Base-by-base conservation (phyloP, 495 filamentous ascomycete genomes). In the Platismatia glauca region DNA sequence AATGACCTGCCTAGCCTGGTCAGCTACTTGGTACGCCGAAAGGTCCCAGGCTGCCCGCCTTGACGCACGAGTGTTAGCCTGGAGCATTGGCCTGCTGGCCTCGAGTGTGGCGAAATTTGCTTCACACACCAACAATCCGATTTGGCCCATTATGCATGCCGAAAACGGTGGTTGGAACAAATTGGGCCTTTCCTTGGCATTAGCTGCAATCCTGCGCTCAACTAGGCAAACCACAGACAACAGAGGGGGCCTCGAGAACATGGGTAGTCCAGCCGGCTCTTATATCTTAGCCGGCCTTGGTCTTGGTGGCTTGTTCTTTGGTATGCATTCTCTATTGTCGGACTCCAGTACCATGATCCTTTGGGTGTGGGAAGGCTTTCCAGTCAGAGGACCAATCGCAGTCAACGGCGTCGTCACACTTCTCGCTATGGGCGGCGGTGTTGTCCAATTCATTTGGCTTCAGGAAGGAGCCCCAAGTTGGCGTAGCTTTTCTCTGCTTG, bases 311-410 rank as follows among this genome's bases (percentile, higher is more conserved):
- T 71, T 97, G 24, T 78, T 96, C 68, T 99, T 97, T 67, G 90
- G 81, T n/a, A 78, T 97, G 69, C 92, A 97, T 69, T 96, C 91
- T 3, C 81, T 97, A 18, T 80, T 99, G 33, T 95, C 94, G 0
- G 95, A 99, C 71, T 97, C 92, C 0, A 97, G 94, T 75, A 99
- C 95, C 37, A 97, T 97, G 91, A 96, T 97, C 63, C 80, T 90
- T 31, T 99, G 95, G 95, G 90, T 89, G n/a, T 99, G 95, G 95
- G 91, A 96, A 64, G 95, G 95, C 22, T 97, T 89, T 68, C 95
- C 95, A 44, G 83, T 97, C 57, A 83, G 89, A 55, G 95, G 95
- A 6, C 95, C 95, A 6, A 82, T 96, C 52, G 86, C 92, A 58
- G 91, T 84, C 55, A 91, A 99, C 69, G 95, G 90, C 57, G 88